These are phyloP conservation scores for Sparassis latifolia DNA, from an alignment of 1,284 basidiomycete species.

Conservation along the genomic window DNA sequence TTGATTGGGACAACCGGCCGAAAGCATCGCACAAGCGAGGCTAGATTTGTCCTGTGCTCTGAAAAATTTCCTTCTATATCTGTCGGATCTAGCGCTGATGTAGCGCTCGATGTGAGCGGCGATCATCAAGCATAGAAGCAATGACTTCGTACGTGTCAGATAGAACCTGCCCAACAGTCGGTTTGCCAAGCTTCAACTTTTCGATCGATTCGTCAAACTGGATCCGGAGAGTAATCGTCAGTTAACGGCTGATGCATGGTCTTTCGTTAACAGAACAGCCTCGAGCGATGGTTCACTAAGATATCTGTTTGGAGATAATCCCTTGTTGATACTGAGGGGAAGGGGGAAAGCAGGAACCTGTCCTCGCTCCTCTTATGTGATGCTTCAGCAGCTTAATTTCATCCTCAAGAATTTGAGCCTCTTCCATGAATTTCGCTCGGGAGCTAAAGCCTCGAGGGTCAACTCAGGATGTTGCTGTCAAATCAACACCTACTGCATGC, in stretches of 20 bases:
- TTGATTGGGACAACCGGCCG: neutral
- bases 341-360: neutral
- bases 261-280: neutral
- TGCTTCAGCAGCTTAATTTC: constrained; percentile 10
- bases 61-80: neutral
- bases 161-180: neutral
- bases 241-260: neutral
- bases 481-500: neutral
- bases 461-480: neutral
- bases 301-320: constrained; percentile 8
- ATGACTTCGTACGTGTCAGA: neutral
- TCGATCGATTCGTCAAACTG: neutral
- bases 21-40: neutral
- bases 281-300: constrained; percentile 15
- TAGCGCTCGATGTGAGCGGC: neutral
- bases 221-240: neutral
- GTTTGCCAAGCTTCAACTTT: neutral
- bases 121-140: neutral
- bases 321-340: constrained; percentile 4
- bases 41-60: neutral
- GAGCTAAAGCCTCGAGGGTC: neutral
- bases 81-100: neutral
- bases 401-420: constrained; percentile 15
- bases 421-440: constrained; percentile 5
- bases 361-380: constrained; percentile 16